phyloP scores from a whole-genome alignment of 2,329 filamentous ascomycete species.

The Rhynchosporium secalis region DNA sequence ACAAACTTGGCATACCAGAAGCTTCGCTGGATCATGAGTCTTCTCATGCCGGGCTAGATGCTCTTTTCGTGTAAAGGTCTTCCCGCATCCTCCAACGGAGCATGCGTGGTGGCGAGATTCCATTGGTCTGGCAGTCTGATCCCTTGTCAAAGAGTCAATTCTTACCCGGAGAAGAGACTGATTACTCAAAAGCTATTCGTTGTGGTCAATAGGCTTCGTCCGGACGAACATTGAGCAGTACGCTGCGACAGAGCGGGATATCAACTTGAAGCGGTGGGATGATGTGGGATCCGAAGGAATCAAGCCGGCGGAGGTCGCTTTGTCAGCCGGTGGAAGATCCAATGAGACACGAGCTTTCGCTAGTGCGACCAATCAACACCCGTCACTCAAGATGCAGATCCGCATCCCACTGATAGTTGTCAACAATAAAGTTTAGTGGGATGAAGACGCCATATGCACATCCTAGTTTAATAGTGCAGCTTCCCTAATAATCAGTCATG shows the following conservation, averaged over 20 bases:
- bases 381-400: neutral
- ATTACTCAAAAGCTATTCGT: too few species aligned
- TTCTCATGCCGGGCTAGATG: conserved; percentile 34
- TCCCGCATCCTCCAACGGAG: conserved; percentile 29
- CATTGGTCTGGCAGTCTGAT: conserved; percentile 7
- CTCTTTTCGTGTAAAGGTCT: conserved; percentile 34
- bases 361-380: neutral
- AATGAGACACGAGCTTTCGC: neutral
- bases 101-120: conserved; percentile 24
- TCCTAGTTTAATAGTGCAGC: too few species aligned
- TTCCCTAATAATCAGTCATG: too few species aligned
- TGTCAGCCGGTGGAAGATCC: neutral
- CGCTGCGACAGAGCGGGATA: too few species aligned
- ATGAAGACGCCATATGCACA: too few species aligned
- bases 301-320: too few species aligned
- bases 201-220: too few species aligned
- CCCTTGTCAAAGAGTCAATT: too few species aligned
- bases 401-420: neutral
- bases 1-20: conserved; percentile 30
- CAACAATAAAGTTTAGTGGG: too few species aligned
- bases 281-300: neutral
- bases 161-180: too few species aligned
- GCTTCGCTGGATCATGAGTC: conserved; percentile 27
- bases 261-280: neutral
- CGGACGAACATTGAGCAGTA: too few species aligned